Evolutionary conservation across 208 protist genomes (phyloP).

Genomic region (Zelonia costaricensis): DNA sequence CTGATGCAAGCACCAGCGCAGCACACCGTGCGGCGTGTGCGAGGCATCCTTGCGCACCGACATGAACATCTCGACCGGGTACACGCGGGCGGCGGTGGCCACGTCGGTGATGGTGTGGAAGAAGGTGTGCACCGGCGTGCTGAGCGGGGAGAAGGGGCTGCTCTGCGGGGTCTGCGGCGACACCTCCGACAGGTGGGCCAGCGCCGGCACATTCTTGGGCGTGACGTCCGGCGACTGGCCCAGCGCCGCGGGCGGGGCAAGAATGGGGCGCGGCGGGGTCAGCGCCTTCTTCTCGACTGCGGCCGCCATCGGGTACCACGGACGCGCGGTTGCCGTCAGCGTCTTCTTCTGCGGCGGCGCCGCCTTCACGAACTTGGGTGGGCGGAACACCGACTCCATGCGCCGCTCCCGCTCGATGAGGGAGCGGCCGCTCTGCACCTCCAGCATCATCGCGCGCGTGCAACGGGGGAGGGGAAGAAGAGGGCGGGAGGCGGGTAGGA

Average conservation of each 20-base stretch:
- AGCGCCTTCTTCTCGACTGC: conserved; percentile 18
- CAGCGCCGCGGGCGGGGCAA: conserved; percentile 55
- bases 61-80: conserved; percentile 83
- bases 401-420: conserved; percentile 62
- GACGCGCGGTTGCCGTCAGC: conserved; percentile 50
- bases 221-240: conserved; percentile 49
- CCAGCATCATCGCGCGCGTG: conserved; percentile 45
- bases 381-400: conserved; percentile 68
- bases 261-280: conserved; percentile 25
- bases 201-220: conserved; percentile 21
- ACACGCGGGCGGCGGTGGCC: conserved; percentile 49
- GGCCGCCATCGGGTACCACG: conserved; percentile 46
- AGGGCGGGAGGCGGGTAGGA: too few species aligned
- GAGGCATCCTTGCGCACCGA: conserved; percentile 75
- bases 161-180: conserved; percentile 22
- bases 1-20: conserved; percentile 73
- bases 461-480: background rate
- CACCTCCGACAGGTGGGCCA: conserved; percentile 20
- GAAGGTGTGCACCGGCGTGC: conserved; percentile 45
- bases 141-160: conserved; percentile 64
- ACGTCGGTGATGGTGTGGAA: conserved; percentile 67
- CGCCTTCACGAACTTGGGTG: conserved; percentile 47
- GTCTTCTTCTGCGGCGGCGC: conserved; percentile 42
- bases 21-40: conserved; percentile 85
- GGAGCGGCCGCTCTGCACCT: conserved; percentile 33